These are phyloP conservation scores for Monosporascus ibericus DNA, from an alignment of 2,329 filamentous ascomycete genomes.

Conservation along the genomic window DNA sequence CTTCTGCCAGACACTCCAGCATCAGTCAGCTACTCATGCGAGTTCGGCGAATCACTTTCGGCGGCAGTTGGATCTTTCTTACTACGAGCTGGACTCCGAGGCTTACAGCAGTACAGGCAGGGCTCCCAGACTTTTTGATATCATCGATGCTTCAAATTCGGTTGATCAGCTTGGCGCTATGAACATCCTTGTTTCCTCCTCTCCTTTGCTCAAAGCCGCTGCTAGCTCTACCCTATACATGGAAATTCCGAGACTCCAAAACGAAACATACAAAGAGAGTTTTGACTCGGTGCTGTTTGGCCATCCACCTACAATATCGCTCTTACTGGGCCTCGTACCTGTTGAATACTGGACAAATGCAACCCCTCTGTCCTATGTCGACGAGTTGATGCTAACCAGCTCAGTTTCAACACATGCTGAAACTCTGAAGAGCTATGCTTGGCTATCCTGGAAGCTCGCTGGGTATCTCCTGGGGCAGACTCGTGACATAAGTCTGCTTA, in stretches of 20 bases:
- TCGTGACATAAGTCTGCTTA: slow-evolving; percentile 14
- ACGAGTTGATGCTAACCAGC: slow-evolving; percentile 30
- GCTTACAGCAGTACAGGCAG: slow-evolving; percentile 30
- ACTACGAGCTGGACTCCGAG: slow-evolving; percentile 34
- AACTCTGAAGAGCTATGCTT: slow-evolving; percentile 14
- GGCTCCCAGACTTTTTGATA: slow-evolving; percentile 42
- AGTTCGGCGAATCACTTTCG: slow-evolving; percentile 35
- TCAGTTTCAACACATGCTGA: slow-evolving; percentile 5
- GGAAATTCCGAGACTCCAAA: slow-evolving; percentile 34
- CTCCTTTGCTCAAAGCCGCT: slow-evolving; percentile 38
- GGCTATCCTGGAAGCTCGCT: slow-evolving; percentile 24
- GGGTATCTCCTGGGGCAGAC: slow-evolving; percentile 7
- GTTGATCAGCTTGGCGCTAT: slow-evolving; percentile 36
- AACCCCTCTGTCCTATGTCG: slow-evolving; percentile 31
- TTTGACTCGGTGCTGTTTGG: slow-evolving; percentile 40
- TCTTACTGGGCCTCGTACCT: slow-evolving; percentile 44
- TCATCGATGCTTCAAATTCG: slow-evolving; percentile 50
- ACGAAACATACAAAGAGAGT: slow-evolving; percentile 19
- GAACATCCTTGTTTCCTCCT: slow-evolving; percentile 38
- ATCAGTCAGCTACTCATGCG: slow-evolving; percentile 23
- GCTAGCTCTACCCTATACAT: slow-evolving; percentile 43
- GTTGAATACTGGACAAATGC: slow-evolving; percentile 46
- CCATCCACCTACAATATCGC: slow-evolving; percentile 38
- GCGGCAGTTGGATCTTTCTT: slow-evolving; percentile 30
- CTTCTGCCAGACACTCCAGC: slow-evolving; percentile 46